These are phyloP conservation scores for Euphorbia corollata DNA, from an alignment of 441 rosid genomes.

Conservation along the genomic window DNA sequence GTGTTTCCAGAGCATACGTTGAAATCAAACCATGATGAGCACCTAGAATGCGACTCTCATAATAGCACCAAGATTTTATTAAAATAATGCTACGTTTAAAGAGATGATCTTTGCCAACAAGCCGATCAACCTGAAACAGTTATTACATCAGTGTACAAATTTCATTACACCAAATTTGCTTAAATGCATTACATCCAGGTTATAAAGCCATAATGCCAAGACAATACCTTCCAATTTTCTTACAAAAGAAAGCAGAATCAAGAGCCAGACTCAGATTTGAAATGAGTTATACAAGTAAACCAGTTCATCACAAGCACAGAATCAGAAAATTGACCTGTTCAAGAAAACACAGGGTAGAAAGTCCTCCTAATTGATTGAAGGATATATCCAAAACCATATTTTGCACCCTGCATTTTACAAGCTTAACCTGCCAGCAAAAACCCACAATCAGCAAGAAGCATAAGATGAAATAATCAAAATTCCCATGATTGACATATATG, in stretches of 20 bases:
- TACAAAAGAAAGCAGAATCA: neutral
- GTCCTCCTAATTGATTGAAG: constrained; percentile 77
- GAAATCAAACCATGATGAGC: constrained; percentile 84
- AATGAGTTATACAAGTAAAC: neutral
- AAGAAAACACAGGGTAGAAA: constrained; percentile 70
- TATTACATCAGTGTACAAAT: constrained; percentile 8
- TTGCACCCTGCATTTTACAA: constrained; percentile 70
- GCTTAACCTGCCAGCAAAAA: constrained; percentile 60
- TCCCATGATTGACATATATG: too few species aligned
- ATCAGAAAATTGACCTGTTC: constrained; percentile 44
- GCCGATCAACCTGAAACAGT: constrained; percentile 48
- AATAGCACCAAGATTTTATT: constrained; percentile 88
- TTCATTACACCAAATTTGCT: neutral
- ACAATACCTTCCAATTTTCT: neutral
- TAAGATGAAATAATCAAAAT: neutral
- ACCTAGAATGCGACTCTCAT: constrained; percentile 90
- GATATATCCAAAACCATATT: constrained; percentile 78
- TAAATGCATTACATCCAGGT: neutral
- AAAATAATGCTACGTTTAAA: constrained; percentile 80
- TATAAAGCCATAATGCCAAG: too few species aligned
- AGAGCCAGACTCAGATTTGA: neutral
- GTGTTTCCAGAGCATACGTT: constrained; percentile 80
- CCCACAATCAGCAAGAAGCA: constrained; percentile 3
- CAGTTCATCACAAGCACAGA: neutral
- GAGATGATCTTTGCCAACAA: constrained; percentile 69